Conservation (phyloP, 75 land plant genomes). For the Selaginella tamariscina region DNA sequence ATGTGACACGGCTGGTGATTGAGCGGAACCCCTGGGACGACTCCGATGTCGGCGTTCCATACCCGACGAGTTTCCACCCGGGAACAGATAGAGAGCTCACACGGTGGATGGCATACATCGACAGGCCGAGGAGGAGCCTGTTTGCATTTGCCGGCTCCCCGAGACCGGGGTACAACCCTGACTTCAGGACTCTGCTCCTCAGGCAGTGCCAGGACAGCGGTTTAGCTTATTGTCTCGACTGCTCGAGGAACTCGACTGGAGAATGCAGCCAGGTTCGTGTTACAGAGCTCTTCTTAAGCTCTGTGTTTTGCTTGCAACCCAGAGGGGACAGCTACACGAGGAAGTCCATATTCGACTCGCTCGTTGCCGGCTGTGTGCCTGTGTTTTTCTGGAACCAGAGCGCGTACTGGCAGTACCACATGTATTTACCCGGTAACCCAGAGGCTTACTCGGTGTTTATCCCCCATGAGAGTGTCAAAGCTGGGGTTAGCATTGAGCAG, state of each 20-base stretch:
- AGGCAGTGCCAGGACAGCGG: slow-evolving; percentile 25
- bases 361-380: slow-evolving; percentile 59
- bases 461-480: slow-evolving; percentile 30
- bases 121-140: slow-evolving; percentile 24
- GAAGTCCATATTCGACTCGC: slow-evolving; percentile 64
- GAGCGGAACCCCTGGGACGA: slow-evolving; percentile 74
- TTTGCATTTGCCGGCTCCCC: slow-evolving; percentile 58
- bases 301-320: slow-evolving; percentile 70
- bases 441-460: slow-evolving; percentile 54
- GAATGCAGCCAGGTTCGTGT: slow-evolving; percentile 27
- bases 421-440: neutral
- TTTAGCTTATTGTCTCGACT: slow-evolving; percentile 33
- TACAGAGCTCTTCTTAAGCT: slow-evolving; percentile 40
- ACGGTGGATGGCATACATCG: slow-evolving; percentile 42
- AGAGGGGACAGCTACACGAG: slow-evolving; percentile 68
- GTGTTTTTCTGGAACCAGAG: slow-evolving; percentile 65
- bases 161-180: slow-evolving; percentile 18
- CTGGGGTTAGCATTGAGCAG: slow-evolving; percentile 28
- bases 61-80: slow-evolving; percentile 83
- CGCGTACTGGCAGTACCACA: slow-evolving; percentile 28
- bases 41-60: slow-evolving; percentile 65
- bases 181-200: slow-evolving; percentile 38
- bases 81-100: slow-evolving; percentile 28
- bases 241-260: slow-evolving; percentile 27
- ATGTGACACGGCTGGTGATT: slow-evolving; percentile 53